A percentile compares a stretch with the other conserved stretches of the same genome.
Conservation (phyloP, 768 basidiomycete species). For the Leucosporidium creatinivorum region DNA sequence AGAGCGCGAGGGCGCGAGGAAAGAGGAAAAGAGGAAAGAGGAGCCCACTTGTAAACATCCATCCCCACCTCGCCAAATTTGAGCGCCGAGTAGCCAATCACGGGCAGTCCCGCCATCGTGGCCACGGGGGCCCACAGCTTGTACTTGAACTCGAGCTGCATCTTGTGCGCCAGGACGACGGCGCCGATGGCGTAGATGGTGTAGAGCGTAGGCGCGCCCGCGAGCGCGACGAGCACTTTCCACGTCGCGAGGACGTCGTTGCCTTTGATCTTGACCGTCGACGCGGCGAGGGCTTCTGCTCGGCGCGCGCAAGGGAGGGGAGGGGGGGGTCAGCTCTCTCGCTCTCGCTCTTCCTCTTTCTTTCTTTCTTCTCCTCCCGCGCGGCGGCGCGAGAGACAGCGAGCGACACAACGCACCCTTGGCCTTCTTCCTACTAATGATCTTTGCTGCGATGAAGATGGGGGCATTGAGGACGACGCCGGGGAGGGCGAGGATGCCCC, state of each 20-base stretch:
- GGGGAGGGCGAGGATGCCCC: constrained; percentile 78
- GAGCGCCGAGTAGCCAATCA: constrained; percentile 84
- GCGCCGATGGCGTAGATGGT: constrained; percentile 72
- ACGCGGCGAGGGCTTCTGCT: constrained; percentile 91
- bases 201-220: constrained; percentile 80
- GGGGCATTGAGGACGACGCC: constrained; percentile 87
- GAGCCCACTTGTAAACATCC: constrained; percentile 82
- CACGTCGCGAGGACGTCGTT: constrained; percentile 94
- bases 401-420: constrained; percentile 54
- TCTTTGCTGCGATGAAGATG: constrained; percentile 80
- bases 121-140: constrained; percentile 69
- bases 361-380: background rate
- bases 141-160: constrained; percentile 57
- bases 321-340: background rate
- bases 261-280: constrained; percentile 89
- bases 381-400: background rate
- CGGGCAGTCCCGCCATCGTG: constrained; percentile 65
- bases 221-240: constrained; percentile 92
- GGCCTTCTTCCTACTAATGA: constrained; percentile 81
- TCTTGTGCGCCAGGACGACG: constrained; percentile 61
- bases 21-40: background rate
- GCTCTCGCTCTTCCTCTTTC: no score
- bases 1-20: no score
- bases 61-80: constrained; percentile 97
- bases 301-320: background rate